Percentiles rank a stretch among this genome's conserved stretches.
Conservation (phyloP, 306 rosid genomes). For the Gastrolobium villosum region DNA sequence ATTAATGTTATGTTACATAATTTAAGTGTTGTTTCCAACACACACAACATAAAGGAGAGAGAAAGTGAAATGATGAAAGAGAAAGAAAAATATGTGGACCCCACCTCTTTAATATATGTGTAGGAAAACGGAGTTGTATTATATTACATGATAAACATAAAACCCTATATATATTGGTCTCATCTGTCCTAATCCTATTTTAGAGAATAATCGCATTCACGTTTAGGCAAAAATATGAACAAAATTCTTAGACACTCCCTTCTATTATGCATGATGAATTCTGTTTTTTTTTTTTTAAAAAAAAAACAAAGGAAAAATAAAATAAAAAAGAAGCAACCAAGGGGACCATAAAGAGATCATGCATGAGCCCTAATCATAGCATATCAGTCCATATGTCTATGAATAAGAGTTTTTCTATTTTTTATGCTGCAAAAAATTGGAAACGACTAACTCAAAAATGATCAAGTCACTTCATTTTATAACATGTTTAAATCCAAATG, state of each 20-base stretch:
- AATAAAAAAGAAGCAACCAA: not conserved
- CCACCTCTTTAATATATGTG: too few species aligned
- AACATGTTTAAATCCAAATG: conserved; percentile 44
- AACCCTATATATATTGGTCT: not conserved
- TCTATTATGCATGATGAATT: not conserved
- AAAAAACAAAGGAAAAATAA: not conserved
- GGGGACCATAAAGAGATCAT: conserved; percentile 37
- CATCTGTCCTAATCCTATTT: not conserved
- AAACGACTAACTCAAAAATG: conserved; percentile 40
- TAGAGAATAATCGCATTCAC: conserved; percentile 1
- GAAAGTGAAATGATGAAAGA: too few species aligned
- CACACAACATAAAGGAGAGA: too few species aligned
- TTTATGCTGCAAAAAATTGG: conserved; percentile 28
- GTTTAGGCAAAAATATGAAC: not conserved
- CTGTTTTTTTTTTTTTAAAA: not conserved
- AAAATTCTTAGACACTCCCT: not conserved
- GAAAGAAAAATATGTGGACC: too few species aligned
- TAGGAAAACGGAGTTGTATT: too few species aligned
- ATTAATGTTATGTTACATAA: too few species aligned
- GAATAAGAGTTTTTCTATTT: not conserved
- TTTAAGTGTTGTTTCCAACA: too few species aligned
- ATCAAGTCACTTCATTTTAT: conserved; percentile 6
- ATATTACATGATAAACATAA: too few species aligned
- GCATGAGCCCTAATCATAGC: conserved; percentile 40
- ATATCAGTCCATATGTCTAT: not conserved